Evolutionary conservation across 2,329 filamentous ascomycete species (phyloP), one percentile per base, ranked within the genome.

Genomic region (Ophiocordyceps camponoti-floridani): DNA sequence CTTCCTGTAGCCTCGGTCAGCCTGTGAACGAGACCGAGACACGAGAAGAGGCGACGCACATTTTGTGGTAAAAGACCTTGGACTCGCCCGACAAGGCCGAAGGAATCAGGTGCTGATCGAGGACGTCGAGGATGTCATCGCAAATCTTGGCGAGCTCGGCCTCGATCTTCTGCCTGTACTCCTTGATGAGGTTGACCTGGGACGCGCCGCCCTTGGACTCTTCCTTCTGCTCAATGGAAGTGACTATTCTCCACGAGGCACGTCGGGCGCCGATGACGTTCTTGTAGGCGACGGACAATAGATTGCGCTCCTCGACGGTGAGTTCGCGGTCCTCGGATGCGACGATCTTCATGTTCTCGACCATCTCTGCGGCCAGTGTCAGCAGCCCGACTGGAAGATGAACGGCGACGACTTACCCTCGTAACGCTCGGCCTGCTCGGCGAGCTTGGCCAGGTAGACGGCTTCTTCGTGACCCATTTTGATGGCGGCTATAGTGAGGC

Each of bases 61-160:
- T 96, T 82, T 96, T 96, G 83, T 96, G 88, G 74, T 95, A 95
- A 73, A 96, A 96, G 58, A 96, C 89, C 80, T 95, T 95, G 59
- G 87, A 94, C 75, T 96, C 89, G 68, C 88, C 89, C 60, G 79
- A 86, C 75, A 91, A 82, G 56, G 89, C 89, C 58, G 84, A 91
- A 57, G 86, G 84, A 59, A 96, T 95, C 60, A 96, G 75, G 72
- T 89, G 84, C 70, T 89, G 69, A 71, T 95, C 87, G 47, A 96
- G 79, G 57, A 94, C 88, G 58, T 93, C 84, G 52, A 96, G 82
- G 62, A 96, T 91, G 62, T 96, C 89, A 64, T 94, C 83, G 72
- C 89, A 95, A 73, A 96, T 91, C 75, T 93, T 91, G 66, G 83
- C 87, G 48, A 96, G 82, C 73, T 96, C 89, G 59, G 75, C 73